Conservation (phyloP, 2,329 filamentous ascomycete genomes). For the Trichoderma sp. region DNA sequence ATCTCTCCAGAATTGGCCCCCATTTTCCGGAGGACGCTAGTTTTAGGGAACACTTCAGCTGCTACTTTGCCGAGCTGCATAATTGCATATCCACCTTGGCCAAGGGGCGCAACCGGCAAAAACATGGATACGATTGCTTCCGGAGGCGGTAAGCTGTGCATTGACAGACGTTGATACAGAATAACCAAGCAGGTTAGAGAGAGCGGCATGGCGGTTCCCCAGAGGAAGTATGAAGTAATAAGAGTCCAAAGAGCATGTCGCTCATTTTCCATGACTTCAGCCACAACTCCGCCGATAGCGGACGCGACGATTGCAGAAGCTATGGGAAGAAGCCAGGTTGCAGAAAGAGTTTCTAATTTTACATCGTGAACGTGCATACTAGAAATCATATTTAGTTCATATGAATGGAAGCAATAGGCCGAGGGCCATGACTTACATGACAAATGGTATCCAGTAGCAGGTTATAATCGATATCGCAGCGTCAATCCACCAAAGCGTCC, state of each 20-base stretch:
- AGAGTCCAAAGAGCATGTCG: slow-evolving; percentile 16
- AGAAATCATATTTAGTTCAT: background rate
- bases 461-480: slow-evolving; percentile 7
- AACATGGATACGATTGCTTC: slow-evolving; percentile 8
- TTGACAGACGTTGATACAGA: background rate
- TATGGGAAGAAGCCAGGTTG: slow-evolving; percentile 13
- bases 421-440: background rate
- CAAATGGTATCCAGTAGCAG: slow-evolving; percentile 7
- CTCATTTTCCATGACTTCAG: background rate
- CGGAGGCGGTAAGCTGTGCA: background rate
- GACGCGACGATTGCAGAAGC: slow-evolving; percentile 12
- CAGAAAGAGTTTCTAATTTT: background rate
- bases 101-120: slow-evolving; percentile 3
- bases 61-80: slow-evolving; percentile 15
- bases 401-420: background rate
- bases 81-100: slow-evolving; percentile 13
- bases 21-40: background rate
- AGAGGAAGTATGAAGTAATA: slow-evolving; percentile 4
- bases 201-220: slow-evolving; percentile 14
- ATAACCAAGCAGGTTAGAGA: slow-evolving; percentile 1
- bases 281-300: background rate
- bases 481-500: slow-evolving; percentile 12
- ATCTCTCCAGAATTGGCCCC: slow-evolving; percentile 5
- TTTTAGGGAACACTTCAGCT: background rate
- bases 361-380: slow-evolving; percentile 1